These are phyloP conservation scores for Moesziomyces globuligerus DNA, from an alignment of 1,284 basidiomycete species.

Conservation along the genomic window DNA sequence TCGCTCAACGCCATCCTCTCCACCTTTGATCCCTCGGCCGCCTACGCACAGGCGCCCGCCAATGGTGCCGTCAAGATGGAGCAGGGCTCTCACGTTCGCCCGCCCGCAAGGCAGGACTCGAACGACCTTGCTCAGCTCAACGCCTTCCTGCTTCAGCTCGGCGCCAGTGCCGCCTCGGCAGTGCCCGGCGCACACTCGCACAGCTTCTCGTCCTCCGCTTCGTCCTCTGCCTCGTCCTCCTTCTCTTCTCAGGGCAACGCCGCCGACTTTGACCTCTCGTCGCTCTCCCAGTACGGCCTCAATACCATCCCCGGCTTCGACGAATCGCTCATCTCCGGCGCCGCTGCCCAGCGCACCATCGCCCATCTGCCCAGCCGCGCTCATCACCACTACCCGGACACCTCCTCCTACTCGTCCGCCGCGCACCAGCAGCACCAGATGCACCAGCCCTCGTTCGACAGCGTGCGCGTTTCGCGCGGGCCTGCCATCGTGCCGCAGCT, in stretches of 20 bases:
- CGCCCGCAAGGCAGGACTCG: conserved; percentile 70
- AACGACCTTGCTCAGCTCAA: conserved; percentile 65
- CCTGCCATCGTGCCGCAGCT: conserved; percentile 55
- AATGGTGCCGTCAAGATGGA: conserved; percentile 27
- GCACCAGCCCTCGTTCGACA: conserved; percentile 50
- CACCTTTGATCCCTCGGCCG: conserved; percentile 30
- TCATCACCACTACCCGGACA: conserved; percentile 29
- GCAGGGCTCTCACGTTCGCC: conserved; percentile 3
- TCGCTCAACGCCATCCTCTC: conserved; percentile 53
- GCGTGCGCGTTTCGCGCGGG: conserved; percentile 43
- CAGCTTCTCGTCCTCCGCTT: conserved; percentile 27
- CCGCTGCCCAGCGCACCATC: conserved; percentile 32
- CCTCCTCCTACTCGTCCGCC: conserved; percentile 13
- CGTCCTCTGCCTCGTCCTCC: conserved; percentile 27
- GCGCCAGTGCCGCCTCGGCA: conserved; percentile 57
- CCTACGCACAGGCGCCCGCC: conserved; percentile 10
- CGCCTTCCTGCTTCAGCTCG: conserved; percentile 65
- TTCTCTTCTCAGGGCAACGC: conserved; percentile 35
- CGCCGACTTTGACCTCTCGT: conserved; percentile 53
- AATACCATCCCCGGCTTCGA: conserved; percentile 62
- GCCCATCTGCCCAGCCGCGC: conserved; percentile 53
- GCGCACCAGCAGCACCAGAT: conserved; percentile 23
- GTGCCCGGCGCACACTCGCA: conserved; percentile 31
- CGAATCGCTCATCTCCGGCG: conserved; percentile 35
- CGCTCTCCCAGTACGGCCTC: conserved; percentile 53